These are phyloP conservation scores for Allium fistulosum DNA, from an alignment of 106 monocot species.

Conservation along the genomic window DNA sequence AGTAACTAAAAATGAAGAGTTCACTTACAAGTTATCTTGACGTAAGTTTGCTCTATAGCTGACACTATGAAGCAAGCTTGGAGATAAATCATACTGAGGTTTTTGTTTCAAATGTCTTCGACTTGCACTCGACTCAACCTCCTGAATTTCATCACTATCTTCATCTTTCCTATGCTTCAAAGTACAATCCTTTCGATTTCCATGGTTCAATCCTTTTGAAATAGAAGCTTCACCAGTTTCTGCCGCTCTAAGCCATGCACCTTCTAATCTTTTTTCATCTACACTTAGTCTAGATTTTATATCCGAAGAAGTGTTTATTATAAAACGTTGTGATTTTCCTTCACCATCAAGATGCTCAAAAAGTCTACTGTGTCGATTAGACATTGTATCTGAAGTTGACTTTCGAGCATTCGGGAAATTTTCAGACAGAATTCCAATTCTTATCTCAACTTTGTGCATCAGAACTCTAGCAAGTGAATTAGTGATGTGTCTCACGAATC, in stretches of 20 bases:
- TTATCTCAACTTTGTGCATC: slow-evolving; percentile 46
- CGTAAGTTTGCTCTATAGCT: slow-evolving; percentile 24
- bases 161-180: slow-evolving; percentile 23
- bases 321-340: slow-evolving; percentile 5
- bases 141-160: slow-evolving; percentile 28
- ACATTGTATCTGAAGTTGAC: not conserved
- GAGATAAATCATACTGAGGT: slow-evolving; percentile 29
- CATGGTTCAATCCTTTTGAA: slow-evolving; percentile 9
- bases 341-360: slow-evolving; percentile 9
- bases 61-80: slow-evolving; percentile 54
- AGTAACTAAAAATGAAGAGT: not conserved
- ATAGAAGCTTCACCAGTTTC: slow-evolving; percentile 30
- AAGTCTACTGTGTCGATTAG: not conserved
- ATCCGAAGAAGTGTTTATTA: slow-evolving; percentile 12
- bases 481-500: slow-evolving; percentile 72
- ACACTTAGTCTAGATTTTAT: slow-evolving; percentile 1
- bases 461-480: slow-evolving; percentile 74
- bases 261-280: slow-evolving; percentile 46
- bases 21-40: slow-evolving; percentile 40
- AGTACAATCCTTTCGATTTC: slow-evolving; percentile 21
- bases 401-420: slow-evolving; percentile 4
- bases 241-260: slow-evolving; percentile 59
- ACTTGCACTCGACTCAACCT: slow-evolving; percentile 16
- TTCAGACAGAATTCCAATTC: slow-evolving; percentile 36
- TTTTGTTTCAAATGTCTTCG: slow-evolving; percentile 4